Base-by-base conservation (phyloP, 2,329 filamentous ascomycete genomes). In the Exophiala sideris region DNA sequence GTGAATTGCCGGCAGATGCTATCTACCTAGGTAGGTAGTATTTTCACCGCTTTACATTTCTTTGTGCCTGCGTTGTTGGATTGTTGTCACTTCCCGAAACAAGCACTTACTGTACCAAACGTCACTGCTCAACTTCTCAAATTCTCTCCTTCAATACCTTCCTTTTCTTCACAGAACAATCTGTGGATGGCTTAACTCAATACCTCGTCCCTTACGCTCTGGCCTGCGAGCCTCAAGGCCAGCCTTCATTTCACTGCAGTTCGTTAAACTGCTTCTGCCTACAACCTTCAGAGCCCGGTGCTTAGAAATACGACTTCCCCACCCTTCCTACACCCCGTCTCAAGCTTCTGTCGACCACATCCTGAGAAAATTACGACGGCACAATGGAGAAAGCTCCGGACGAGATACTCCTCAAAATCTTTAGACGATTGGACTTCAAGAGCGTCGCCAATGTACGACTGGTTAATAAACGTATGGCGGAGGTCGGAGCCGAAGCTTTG, bases 371-470 rank as follows among this genome's bases (percentile, higher is more conserved):
- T 14, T 29, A n/a, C 41, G 8, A 32, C 41, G 21, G 20, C 45
- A 59, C 32, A 20, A 62, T 61, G 56, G 53, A 61, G 34, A 21
- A 47, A 2, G 54, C 52, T n/a, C 60, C 62, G 6, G 52, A 61
- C 29, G 62, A 64, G 51, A 54, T 64, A 10, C 55, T 62, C 45
- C 35, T 61, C 48, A 58, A 61, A 29, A 54, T 62, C 45, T 61
- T 41, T 36, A 14, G 24, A n/a, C 45, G 48, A n/a, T 48, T 64
- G 7, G 46, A 59, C 21, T 60, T 59, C 48, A 44, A 54, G 39
- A 52, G 54, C 20, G 20, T 60, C 14, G 48, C 57, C 11, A 56
- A 45, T 16, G 29, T 64, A 32, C 58, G 62, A 21, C 44, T 47
- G 12, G 46, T 48, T 20, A 55, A 45, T 51, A 54, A 52, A 40